A percentile compares a stretch with the other conserved stretches of the same genome.
These are phyloP conservation scores for Colletotrichum sp. DNA, from an alignment of 2,329 filamentous ascomycete species.

Conservation along the genomic window DNA sequence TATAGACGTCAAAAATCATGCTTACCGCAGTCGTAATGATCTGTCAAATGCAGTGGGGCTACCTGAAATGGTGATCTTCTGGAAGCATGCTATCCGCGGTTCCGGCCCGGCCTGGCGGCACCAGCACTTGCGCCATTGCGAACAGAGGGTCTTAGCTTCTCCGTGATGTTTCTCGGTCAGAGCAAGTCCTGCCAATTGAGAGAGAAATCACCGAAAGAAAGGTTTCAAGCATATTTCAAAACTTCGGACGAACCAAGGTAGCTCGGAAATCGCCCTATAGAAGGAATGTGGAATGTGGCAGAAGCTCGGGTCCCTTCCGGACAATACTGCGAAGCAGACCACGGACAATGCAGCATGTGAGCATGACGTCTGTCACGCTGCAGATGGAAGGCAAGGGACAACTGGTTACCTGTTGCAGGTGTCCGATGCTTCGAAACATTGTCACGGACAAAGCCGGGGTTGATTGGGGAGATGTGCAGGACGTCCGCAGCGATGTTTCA, in stretches of 20 bases:
- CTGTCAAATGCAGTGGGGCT: background rate
- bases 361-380: background rate
- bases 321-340: background rate
- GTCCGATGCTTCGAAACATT: constrained; percentile 3
- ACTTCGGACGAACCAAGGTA: constrained; percentile 2
- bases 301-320: background rate
- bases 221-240: background rate
- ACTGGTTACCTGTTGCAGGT: background rate
- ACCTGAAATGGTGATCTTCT: background rate
- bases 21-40: background rate
- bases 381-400: background rate
- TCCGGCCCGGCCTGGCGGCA: background rate
- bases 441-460: background rate
- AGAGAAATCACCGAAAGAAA: background rate
- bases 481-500: background rate
- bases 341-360: background rate
- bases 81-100: background rate
- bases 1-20: background rate
- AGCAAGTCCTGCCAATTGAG: background rate
- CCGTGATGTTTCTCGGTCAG: background rate
- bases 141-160: background rate
- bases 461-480: background rate
- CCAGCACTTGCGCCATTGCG: background rate
- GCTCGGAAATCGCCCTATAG: background rate
- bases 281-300: background rate